phyloP scores from a whole-genome alignment of 2,329 filamentous ascomycete genomes.

The Lanzia echinophila region DNA sequence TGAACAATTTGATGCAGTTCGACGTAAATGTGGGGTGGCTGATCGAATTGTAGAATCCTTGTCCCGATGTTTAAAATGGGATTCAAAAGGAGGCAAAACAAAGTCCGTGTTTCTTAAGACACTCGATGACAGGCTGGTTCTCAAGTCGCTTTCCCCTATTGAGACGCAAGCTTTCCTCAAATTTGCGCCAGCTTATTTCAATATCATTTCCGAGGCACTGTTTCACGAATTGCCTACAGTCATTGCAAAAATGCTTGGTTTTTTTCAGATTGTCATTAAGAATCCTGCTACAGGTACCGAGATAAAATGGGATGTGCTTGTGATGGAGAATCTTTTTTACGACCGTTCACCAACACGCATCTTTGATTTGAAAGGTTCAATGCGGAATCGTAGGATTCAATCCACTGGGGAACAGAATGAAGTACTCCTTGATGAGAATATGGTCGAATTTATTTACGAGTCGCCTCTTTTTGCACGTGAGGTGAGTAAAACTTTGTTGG shows the following conservation, averaged over 20 bases:
- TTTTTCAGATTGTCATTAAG: conserved; percentile 96
- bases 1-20: conserved; percentile 92
- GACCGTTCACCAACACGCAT: conserved; percentile 84
- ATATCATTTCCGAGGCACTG: conserved; percentile 91
- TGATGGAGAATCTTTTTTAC: conserved; percentile 98
- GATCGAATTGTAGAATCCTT: conserved; percentile 93
- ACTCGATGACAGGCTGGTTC: conserved; percentile 82
- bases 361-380: conserved; percentile 94
- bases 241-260: conserved; percentile 98
- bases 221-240: conserved; percentile 94
- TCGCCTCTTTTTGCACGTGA: conserved; percentile 91
- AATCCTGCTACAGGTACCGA: conserved; percentile 87
- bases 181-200: conserved; percentile 95
- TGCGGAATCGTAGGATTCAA: conserved; percentile 97
- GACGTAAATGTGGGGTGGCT: conserved; percentile 85
- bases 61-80: conserved; percentile 94
- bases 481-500: conserved; percentile 14
- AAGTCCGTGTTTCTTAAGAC: conserved; percentile 98
- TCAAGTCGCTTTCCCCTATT: conserved; percentile 73
- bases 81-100: conserved; percentile 95
- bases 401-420: conserved; percentile 94
- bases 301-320: conserved; percentile 85
- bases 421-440: conserved; percentile 94
- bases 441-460: conserved; percentile 98
- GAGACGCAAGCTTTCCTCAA: conserved; percentile 91